A percentile compares a stretch with the other conserved stretches of the same genome.
phyloP scores from a whole-genome alignment of 2,329 filamentous ascomycete species.

The Clonostachys solani region DNA sequence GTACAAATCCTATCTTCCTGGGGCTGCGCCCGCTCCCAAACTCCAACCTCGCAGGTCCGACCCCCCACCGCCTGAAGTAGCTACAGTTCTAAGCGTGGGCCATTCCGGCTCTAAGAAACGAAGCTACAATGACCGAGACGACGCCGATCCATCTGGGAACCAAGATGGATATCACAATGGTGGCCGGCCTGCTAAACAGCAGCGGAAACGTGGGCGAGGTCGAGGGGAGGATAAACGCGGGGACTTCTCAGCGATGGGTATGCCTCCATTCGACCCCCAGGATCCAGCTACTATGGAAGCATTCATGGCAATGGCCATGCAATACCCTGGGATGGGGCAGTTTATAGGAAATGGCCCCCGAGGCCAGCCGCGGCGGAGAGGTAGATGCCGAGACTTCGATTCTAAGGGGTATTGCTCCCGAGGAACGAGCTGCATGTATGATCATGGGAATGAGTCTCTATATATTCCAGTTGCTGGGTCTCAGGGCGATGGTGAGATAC shows the following conservation, averaged over 20 bases:
- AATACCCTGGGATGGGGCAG: constrained; percentile 32
- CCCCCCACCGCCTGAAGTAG: neutral
- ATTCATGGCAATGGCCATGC: constrained; percentile 49
- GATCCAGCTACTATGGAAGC: constrained; percentile 61
- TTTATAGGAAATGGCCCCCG: constrained; percentile 13
- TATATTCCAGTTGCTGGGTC: neutral
- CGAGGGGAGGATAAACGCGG: constrained; percentile 1
- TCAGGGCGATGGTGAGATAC: constrained; percentile 1
- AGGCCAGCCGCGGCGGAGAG: constrained; percentile 27
- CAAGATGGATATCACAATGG: neutral
- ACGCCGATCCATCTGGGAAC: neutral
- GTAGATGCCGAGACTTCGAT: constrained; percentile 67
- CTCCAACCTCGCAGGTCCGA: neutral
- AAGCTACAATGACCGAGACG: constrained; percentile 20
- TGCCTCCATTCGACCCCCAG: constrained; percentile 51
- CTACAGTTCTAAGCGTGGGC: neutral
- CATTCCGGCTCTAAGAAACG: constrained; percentile 22
- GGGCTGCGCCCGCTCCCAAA: constrained; percentile 36
- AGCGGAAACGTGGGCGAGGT: neutral
- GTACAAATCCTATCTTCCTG: constrained; percentile 57
- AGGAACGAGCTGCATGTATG: constrained; percentile 63
- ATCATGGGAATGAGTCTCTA: constrained; percentile 53
- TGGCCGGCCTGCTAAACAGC: neutral
- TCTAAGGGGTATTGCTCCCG: constrained; percentile 67
- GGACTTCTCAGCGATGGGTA: constrained; percentile 10